A percentile compares a stretch with the other conserved stretches of the same genome.
Evolutionary conservation across 2,329 filamentous ascomycete species (phyloP).

Genomic region (Fusarium haematococcum): DNA sequence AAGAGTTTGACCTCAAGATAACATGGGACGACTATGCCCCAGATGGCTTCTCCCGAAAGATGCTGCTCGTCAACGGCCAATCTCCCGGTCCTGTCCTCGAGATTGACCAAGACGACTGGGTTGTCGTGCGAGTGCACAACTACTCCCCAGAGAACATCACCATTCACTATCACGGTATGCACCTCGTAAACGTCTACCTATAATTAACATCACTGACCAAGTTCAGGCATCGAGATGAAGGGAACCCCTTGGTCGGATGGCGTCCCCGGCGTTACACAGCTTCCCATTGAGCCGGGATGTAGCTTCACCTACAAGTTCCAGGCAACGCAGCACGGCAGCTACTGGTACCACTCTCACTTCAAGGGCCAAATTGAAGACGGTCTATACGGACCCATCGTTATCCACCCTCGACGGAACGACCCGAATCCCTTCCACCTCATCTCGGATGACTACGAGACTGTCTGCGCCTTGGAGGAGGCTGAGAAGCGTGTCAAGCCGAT

Average conservation of each 20-base stretch:
- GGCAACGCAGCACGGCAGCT: constrained; percentile 68
- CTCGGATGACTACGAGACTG: constrained; percentile 45
- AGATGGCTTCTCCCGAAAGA: constrained; percentile 57
- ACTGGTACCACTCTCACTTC: constrained; percentile 72
- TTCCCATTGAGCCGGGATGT: constrained; percentile 60
- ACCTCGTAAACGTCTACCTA: fast-evolving
- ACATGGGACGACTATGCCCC: constrained; percentile 55
- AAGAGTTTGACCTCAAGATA: constrained; percentile 45
- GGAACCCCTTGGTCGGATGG: constrained; percentile 71
- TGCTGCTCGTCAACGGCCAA: constrained; percentile 68
- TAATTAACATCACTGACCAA: neutral
- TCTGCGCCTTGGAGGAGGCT: constrained; percentile 61
- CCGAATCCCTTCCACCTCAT: constrained; percentile 64
- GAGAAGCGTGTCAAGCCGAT: constrained; percentile 60
- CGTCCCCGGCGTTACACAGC: constrained; percentile 67
- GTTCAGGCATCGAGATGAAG: constrained; percentile 60
- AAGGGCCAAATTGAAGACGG: constrained; percentile 70
- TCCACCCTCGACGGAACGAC: constrained; percentile 51
- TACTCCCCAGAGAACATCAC: constrained; percentile 59
- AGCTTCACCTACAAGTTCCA: constrained; percentile 66
- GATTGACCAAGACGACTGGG: constrained; percentile 62
- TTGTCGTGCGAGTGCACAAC: constrained; percentile 60
- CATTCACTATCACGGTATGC: constrained; percentile 62
- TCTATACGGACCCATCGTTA: constrained; percentile 66
- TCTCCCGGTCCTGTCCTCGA: constrained; percentile 72